Evolutionary conservation across 108 stramenopile genomes (phyloP), one percentile per base, ranked within the genome.

Genomic region (Cyclotella cryptica): DNA sequence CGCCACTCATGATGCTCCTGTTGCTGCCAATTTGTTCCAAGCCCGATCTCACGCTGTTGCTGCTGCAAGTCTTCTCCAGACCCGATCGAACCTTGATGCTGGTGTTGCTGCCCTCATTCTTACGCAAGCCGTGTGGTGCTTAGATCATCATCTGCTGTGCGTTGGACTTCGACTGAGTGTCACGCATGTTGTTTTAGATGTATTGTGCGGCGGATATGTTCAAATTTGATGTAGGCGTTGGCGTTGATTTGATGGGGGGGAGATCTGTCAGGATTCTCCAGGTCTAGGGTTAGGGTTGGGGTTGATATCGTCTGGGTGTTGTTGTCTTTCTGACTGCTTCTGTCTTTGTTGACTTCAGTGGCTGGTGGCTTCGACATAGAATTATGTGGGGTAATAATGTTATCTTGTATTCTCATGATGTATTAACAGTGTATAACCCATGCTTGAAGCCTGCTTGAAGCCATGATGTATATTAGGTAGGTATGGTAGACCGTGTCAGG

Each of bases 181-280:
- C 28, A 60, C 30, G 59, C 59, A 60, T 30, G 59, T 9, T 60
- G 30, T 60, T 29, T 24, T 60, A 60, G 17, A 60, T 60, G 30
- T 60, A 60, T 60, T 60, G 29, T 7, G 59, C 59, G 30, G 59
- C 59, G 30, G 59, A 15, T 14, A 9, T 19, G 8, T 14, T 19
- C 19, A n/a, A 60, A 9, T 28, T 7, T 6, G 28, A 7, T 60
- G 45, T 13, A 13, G 45, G 14, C 45, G 10, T 46, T 14, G 45
- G 45, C 45, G 45, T 46, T n/a, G n/a, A n/a, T n/a, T n/a, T n/a
- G n/a, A n/a, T n/a, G n/a, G n/a, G n/a, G n/a, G n/a, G n/a, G n/a
- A n/a, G n/a, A n/a, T n/a, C n/a, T n/a, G n/a, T n/a, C n/a, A n/a
- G n/a, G n/a, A n/a, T n/a, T n/a, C n/a, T 53, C n/a, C 19, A 19